Evolutionary conservation across 176 grass and related monocot species (phyloP), one percentile per base, ranked within the genome.

Genomic region (Poa annua): DNA sequence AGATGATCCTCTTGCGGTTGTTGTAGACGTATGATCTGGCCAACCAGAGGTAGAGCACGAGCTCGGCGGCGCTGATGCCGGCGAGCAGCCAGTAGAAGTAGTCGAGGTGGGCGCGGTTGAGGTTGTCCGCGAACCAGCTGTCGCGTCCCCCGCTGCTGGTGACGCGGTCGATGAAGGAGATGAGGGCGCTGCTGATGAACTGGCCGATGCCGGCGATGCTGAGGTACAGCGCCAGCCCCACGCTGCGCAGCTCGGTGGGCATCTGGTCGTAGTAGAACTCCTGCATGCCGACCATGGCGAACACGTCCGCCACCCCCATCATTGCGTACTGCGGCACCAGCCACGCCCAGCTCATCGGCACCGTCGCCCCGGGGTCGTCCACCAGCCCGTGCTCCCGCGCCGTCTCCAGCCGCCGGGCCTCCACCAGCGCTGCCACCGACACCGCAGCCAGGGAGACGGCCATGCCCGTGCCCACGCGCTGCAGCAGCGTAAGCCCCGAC

Each of bases 241-340:
- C 75, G 76, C 83, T 71, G 3, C n/a, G 39, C 12, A 71, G n/a
- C 68, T 45, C 85, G 15, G 22, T 15, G 14, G 91, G 87, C 33
- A 93, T 87, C 80, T 92, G 87, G 13, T 92, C 91, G 63, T 92
- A 89, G 87, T 89, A 92, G 56, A 89, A 92, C 76, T 93, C 88
- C 66, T 93, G 91, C 81, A 93, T 77, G 4, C 91, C 91, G 21
- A 93, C 81, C 67, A 90, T 21, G 0, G 52, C 19, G 81, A 93
- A 76, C 71, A 71, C 81, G 7, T 93, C 84, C 8, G 81, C 73
- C 3, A 84, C 67, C 6, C 88, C 88, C 6, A 71, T 45, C n/a
- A 71, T 45, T 5, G 41, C 41, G 6, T 71, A 71, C 41, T 48
- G 39, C 1, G 68, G 68, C 11, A 71, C 68, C 6, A 71, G 39